Evolutionary conservation across 805 yeast species (phyloP), one percentile per base, ranked within the genome.

Genomic region (Kluyveromyces siamensis): DNA sequence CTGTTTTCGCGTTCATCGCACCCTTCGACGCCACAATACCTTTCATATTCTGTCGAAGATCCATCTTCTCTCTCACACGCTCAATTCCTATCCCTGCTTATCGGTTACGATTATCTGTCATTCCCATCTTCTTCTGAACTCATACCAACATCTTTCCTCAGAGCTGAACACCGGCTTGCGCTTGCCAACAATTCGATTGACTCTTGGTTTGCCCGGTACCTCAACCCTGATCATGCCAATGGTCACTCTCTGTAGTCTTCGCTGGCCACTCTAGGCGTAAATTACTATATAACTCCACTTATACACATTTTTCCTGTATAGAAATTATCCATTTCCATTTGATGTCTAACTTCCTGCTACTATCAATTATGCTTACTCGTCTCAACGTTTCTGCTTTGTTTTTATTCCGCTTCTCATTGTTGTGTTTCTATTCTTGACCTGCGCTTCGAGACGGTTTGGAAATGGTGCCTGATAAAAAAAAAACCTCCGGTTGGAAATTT

Each of bases 141-240:
- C 16, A 25, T 36, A 11, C 45, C 45, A 7, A 33, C 39, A 11
- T 33, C 33, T 14, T 8, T 43, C 17, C 27, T 43, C 10, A 39
- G 45, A 17, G 45, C 35, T 6, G 45, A 43, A 16, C 45, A 43
- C n/a, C 40, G 40, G 10, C 40, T 37, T 37, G 40, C 21, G 10
- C 2, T n/a, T 37, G 8, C 25, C 25, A 37, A 17, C 8, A n/a
- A n/a, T 3, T 11, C 18, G 17, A 11, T 37, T 19, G 40, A 37
- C 3, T 37, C 40, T n/a, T 37, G 18, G 21, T 17, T 37, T 30
- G 35, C 35, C 3, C 35, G 14, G 5, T 30, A 30, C 14, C 35
- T 30, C 35, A 13, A 30, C 35, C 8, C 35, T 11, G 35, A 30
- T 7, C 35, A 30, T 30, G 3, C 35, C 2, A 11, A 10, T 11